A percentile compares a stretch with the other conserved stretches of the same genome.
phyloP scores from a whole-genome alignment of 345 rosid genomes.

The Murraya koenigii region DNA sequence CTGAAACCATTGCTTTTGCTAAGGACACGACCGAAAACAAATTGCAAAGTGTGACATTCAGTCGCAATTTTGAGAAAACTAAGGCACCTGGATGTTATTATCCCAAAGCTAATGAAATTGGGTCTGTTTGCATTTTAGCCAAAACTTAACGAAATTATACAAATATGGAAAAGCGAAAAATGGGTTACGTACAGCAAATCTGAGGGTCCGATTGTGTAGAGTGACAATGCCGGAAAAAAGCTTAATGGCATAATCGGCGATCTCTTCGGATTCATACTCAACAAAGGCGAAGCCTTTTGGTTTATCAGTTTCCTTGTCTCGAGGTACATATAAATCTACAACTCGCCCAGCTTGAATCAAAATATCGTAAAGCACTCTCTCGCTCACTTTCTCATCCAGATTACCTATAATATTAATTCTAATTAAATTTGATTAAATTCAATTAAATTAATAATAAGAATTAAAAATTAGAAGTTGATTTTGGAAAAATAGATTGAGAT shows the following conservation, averaged over 20 bases:
- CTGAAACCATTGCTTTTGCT: too few species aligned
- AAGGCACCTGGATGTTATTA: not conserved
- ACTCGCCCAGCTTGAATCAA: constrained; percentile 88
- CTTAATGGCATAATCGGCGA: constrained; percentile 90
- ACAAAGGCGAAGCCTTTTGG: constrained; percentile 93
- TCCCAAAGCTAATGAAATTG: not conserved
- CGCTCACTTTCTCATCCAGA: constrained; percentile 84
- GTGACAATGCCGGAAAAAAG: constrained; percentile 93
- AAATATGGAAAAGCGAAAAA: too few species aligned
- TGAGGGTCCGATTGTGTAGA: constrained; percentile 68
- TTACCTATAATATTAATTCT: constrained; percentile 42
- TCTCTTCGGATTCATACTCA: constrained; percentile 75
- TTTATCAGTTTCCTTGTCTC: constrained; percentile 76
- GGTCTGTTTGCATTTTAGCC: not conserved
- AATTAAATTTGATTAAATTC: not conserved
- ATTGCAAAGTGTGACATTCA: too few species aligned
- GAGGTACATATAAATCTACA: constrained; percentile 73
- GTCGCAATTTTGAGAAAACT: not conserved
- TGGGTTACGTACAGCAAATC: constrained; percentile 53
- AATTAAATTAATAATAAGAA: not conserved
- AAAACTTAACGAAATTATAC: not conserved
- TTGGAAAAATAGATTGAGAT: not conserved
- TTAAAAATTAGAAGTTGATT: too few species aligned
- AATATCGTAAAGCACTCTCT: constrained; percentile 83
- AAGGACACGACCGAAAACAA: too few species aligned